Evolutionary conservation across 2,329 filamentous ascomycete genomes (phyloP), one percentile per base, ranked within the genome.

Genomic region (Cladophialophora immunda): DNA sequence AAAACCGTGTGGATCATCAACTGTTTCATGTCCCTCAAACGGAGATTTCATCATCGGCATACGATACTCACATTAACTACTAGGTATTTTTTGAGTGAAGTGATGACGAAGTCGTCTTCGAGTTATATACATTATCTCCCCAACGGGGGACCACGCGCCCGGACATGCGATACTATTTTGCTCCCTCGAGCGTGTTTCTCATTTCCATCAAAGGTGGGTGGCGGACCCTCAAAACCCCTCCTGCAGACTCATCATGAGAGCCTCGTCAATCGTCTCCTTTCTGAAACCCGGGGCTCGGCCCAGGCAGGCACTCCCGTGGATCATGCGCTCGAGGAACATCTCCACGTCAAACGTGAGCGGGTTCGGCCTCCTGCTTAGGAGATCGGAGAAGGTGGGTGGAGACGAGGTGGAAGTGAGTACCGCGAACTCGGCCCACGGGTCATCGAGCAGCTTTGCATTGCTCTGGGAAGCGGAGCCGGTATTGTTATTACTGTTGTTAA

Each of bases 271-370:
- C 57, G 76, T 72, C 15, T 67, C 68, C 29, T 74, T 67, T n/a
- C 75, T 71, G 62, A 77, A 78, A 0, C 77, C 77, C 7, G 77
- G 77, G 2, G 77, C 76, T 15, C 77, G 74, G 22, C 76, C 76
- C 3, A 78, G 72, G 53, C 77, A 75, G n/a, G 75, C 70, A 38
- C 73, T 60, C n/a, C 72, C 72, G 17, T 68, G 59, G 2, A 75
- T 65, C 38, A 78, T 72, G 17, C 71, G 74, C 74, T 68, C 66
- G 9, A 72, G 64, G 45, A 71, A 70, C 54, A 61, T 61, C 30
- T 71, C 69, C 27, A 72, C 69, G 32, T 72, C 71, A 34, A 72
- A 69, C 2, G 66, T 72, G 5, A 70, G 30, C 1, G 59, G 65
- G 11, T 32, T 64, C 22, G 47, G 45, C 5, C 22, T 9, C 17